These are phyloP conservation scores for Baudoinia panamericana DNA, from an alignment of 495 filamentous ascomycete species.

Conservation along the genomic window DNA sequence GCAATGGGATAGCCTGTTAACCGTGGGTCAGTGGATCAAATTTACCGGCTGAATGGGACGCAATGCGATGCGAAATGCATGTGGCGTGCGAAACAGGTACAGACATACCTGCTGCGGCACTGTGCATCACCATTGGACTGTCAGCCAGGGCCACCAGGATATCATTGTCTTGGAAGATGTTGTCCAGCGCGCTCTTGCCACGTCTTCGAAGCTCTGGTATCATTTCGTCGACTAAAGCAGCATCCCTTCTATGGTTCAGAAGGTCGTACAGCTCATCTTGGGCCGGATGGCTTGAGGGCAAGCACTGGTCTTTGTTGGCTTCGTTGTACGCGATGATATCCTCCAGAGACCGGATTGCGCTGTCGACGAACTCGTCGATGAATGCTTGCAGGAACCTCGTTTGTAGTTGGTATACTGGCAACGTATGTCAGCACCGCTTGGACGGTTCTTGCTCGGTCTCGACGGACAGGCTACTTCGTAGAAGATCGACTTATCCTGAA, in stretches of 20 bases:
- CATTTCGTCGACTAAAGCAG: neutral
- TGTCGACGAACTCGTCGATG: slow-evolving; percentile 3
- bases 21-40: too few relatives aligned
- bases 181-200: neutral
- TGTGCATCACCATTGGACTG: slow-evolving; percentile 1
- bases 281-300: slow-evolving; percentile 7
- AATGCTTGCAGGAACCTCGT: slow-evolving; percentile 4
- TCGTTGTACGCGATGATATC: slow-evolving; percentile 15
- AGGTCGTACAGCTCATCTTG: slow-evolving; percentile 12
- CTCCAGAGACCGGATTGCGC: slow-evolving; percentile 5
- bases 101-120: neutral
- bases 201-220: neutral
- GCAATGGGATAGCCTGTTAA: slow-evolving; percentile 8
- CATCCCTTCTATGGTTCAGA: neutral
- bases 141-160: slow-evolving; percentile 6
- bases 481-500: slow-evolving; percentile 2
- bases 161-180: neutral
- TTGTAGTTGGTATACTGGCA: slow-evolving; percentile 4
- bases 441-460: too few relatives aligned
- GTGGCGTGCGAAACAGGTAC: neutral
- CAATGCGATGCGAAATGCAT: neutral
- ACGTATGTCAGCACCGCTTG: neutral
- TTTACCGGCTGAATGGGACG: neutral
- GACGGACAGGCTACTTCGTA: slow-evolving; percentile 4
- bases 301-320: slow-evolving; percentile 1